Evolutionary conservation across 148 eudicot species (phyloP), one percentile per base, ranked within the genome.

Genomic region (Amaranthus hypochondriacus): DNA sequence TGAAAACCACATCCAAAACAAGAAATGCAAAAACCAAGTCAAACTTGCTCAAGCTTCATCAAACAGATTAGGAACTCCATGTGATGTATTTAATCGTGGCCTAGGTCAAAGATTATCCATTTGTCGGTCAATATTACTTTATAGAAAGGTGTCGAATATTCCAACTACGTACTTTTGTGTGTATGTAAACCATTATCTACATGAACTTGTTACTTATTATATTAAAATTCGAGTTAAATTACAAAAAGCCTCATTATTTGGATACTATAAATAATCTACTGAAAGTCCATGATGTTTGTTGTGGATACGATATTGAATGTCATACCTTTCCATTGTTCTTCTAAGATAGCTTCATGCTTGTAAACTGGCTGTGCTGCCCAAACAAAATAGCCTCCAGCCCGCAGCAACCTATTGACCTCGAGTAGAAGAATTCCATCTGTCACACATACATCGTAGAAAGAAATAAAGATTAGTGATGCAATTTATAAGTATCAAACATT

Each of bases 321-420:
- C 56, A 68, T 82, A 95, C 99, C 99, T 90, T 85, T 86, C 99
- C 99, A 92, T 66, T 95, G 97, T 82, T 89, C 81, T 86, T 90
- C 97, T 60, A 95, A 87, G 52, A 82, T 56, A 62, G 86, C 74
- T 80, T 95, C 99, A 77, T 95, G 99, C 81, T 95, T 92, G 76
- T 95, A 95, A 65, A 92, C 99, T 76, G 97, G 99, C 73, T 95
- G 99, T 55, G 99, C 99, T 10, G 99, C 99, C 99, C 99, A 95
- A 64, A 77, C 96, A 82, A 95, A 95, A 75, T 95, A 95, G 75
- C 99, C 99, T 60, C 99, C 97, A 39, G 89, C 99, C 42, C 96
- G 87, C 71, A 95, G 87, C 86, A 95, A 81, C 81, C 99, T 84
- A 78, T 95, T 89, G 85, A 92, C 93, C 86, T 95, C 99, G 55